Evolutionary conservation across 1,284 basidiomycete species (phyloP), one percentile per base, ranked within the genome.

Genomic region (Phellopilus nigrolimitatus): DNA sequence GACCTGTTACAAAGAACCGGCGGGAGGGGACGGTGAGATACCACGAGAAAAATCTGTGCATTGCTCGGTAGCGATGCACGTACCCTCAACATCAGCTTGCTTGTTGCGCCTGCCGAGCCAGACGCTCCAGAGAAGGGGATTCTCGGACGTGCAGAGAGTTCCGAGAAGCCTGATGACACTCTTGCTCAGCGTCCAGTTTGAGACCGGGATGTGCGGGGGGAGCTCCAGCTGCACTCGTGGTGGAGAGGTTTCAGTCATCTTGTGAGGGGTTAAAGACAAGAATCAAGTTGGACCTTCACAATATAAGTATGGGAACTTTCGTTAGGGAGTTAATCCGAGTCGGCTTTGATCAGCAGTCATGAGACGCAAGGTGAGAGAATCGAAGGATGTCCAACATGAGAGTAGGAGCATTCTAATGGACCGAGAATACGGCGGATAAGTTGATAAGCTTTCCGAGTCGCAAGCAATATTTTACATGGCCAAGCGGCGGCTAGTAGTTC

Each of bases 1-100:
- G 64, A 1, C 64, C 64, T 66, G 21, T 13, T 9, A 19, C n/a
- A 47, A 27, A 21, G 10, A 13, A 30, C 6, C 12, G 5, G 3
- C 34, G 10, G 24, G 22, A 33, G 10, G 21, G 13, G 2, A 47
- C 10, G 8, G 3, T 3, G n/a, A 8, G 28, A 9, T 39, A n/a
- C 1, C 21, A 33, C 24, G 5, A 24, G 7, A 30, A 24, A 13
- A 10, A n/a, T n/a, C n/a, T n/a, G n/a, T n/a, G n/a, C n/a, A 8
- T 15, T 6, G 4, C 10, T 30, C 3, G 2, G 17, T 25, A n/a
- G n/a, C n/a, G n/a, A n/a, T n/a, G n/a, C n/a, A 42, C 47, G 4
- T 28, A 54, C 43, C 55, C 22, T 51, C 55, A 8, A 50, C 31
- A 25, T 54, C 56, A 33, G 49, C 56, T 36, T 41, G 19, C 15